Base-by-base conservation (phyloP, 1,284 basidiomycete genomes). In the Microbotryomycetes sp. region DNA sequence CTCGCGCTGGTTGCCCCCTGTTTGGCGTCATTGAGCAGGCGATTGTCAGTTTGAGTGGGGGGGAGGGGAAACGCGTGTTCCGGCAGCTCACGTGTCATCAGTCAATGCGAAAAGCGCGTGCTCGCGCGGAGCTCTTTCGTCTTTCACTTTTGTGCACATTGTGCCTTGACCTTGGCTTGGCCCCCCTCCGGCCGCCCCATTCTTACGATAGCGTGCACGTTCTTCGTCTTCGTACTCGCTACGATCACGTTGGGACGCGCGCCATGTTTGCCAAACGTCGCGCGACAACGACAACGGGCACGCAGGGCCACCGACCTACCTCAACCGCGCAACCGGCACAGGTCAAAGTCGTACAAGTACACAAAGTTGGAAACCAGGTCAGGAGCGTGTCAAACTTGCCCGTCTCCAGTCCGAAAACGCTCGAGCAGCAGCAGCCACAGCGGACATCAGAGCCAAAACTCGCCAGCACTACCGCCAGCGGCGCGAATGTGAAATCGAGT, bases 1-100 rank as follows among this genome's bases (percentile, higher is more conserved):
- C 29, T 64, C 65, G 2, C 65, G 57, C 58, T 66, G 65, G 47
- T 66, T 66, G 9, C 65, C 65, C 13, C 60, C 62, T 61, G 54
- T 5, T 28, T 1, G 21, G 4, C 27, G 2, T 0, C 16, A 26
- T 24, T 27, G 52, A 4, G 23, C 2, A 11, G 35, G 48, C 6
- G 3, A 1, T 2, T 15, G 45, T 2, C 4, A 4, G 16, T 23
- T 3, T 6, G 4, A 35, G n/a, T 9, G 29, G 26, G 16, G n/a
- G 2, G 57, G 16, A 26, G 13, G 54, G 5, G 35, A 6, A 11
- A 45, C 48, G 45, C 26, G 54, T 57, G 61, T 28, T 53, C 61
- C 56, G 3, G 53, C 23, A 21, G 41, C 6, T 7, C 13, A 29
- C 21, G n/a, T 15, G 31, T 23, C 18, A 5, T n/a, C 27, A 26